Evolutionary conservation across 352 stramenopile genomes (phyloP), one percentile per base, ranked within the genome.

Genomic region (Phytophthora sansomeana): DNA sequence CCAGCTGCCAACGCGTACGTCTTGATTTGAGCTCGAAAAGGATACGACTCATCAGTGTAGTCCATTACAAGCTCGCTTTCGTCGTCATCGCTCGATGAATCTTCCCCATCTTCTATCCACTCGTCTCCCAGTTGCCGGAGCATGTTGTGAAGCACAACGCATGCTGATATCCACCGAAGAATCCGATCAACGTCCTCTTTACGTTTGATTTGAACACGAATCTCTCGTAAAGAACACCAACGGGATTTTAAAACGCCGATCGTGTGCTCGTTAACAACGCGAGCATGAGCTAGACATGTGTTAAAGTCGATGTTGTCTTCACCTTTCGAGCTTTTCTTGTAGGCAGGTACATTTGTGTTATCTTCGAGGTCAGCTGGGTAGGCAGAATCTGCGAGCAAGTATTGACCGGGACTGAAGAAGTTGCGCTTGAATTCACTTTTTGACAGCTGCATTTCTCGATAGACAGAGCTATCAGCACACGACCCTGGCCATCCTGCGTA

Each of bases 401-500:
- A 30, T n/a, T 49, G 2, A n/a, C 42, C 42, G 3, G 17, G 42
- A 6, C 8, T 32, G 24, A 49, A 49, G 10, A 17, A 49, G 4
- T 16, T 7, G 4, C 17, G 32, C 29, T 65, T 43, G 32, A 52
- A 24, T 5, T 30, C 19, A 29, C 7, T 52, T 17, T 52, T 52
- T 16, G 26, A 47, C 6, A 63, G 29, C 24, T 57, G 46, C 60
- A 69, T 69, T 4, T 41, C 24, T 2, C 42, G 53, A 30, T 4
- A 39, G 3, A 39, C 8, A n/a, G n/a, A n/a, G n/a, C n/a, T n/a
- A n/a, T n/a, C n/a, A n/a, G n/a, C n/a, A n/a, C n/a, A n/a, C n/a
- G 33, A 39, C 11, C 44, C 51, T 28, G 38, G 51, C 50, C 64
- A 73, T 4, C 64, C 64, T 24, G 49, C 38, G 19, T 51, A 64